These are phyloP conservation scores for Hondaea fermentalgiana DNA, from an alignment of 108 stramenopile species.

Conservation along the genomic window DNA sequence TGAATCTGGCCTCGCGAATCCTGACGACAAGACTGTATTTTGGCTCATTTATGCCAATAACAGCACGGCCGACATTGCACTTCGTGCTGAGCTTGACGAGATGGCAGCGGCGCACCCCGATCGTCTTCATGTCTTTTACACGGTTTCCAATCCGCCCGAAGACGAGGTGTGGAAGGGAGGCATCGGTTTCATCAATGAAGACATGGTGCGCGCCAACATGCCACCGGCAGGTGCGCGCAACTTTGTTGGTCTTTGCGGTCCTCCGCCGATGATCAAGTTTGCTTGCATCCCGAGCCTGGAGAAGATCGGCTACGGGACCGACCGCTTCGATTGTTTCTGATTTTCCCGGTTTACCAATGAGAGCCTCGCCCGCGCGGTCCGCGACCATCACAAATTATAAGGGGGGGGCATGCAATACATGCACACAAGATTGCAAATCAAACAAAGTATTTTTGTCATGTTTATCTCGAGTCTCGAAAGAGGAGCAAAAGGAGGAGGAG, in stretches of 20 bases:
- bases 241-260: conserved; percentile 94
- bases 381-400: too few relatives aligned
- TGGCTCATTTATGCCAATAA: conserved; percentile 49
- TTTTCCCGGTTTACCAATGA: too few relatives aligned
- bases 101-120: conserved; percentile 55
- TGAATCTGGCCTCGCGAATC: conserved; percentile 61
- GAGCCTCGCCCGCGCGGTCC: too few relatives aligned
- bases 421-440: too few relatives aligned
- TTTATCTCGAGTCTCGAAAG: too few relatives aligned
- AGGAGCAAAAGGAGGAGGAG: too few relatives aligned
- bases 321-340: conserved; percentile 66
- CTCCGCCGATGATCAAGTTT: conserved; percentile 96
- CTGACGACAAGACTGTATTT: conserved; percentile 46
- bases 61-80: conserved; percentile 85
- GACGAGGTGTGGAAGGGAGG: conserved; percentile 58
- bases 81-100: conserved; percentile 73
- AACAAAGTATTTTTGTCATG: too few relatives aligned
- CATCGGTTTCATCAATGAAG: conserved; percentile 79
- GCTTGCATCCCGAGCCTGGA: conserved; percentile 81
- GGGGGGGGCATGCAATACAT: too few relatives aligned
- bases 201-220: conserved; percentile 76
- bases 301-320: conserved; percentile 73
- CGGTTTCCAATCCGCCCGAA: conserved; percentile 65
- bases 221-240: conserved; percentile 46
- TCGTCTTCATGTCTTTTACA: conserved; percentile 77